Evolutionary conservation across 1,284 basidiomycete species (phyloP), one percentile per base, ranked within the genome.

Genomic region (Pseudomicrostroma phylloplanum): DNA sequence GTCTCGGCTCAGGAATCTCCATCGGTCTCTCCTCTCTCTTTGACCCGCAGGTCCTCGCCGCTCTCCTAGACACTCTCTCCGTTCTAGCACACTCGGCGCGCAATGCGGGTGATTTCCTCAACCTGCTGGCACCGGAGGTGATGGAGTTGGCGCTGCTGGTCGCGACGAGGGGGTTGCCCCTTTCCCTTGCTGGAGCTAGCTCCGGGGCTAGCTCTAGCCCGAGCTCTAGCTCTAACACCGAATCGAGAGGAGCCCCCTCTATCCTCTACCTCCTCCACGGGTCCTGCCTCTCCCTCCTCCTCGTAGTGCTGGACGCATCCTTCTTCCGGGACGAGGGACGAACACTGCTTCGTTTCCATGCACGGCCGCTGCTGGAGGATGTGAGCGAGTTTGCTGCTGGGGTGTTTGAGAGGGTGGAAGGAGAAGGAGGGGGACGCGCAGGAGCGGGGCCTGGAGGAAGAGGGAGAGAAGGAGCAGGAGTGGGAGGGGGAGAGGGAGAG

Each of bases 11-110:
- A n/a, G n/a, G n/a, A 3, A 23, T n/a, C 46, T 2, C 25, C 51
- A 23, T 54, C 13, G 25, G 21, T 54, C 13, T 25, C 51, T 19
- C 17, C 21, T 13, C 51, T 7, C 51, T 26, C 51, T 54, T 54
- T 21, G 43, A 48, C 12, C 43, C 43, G 4, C 15, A n/a, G 21
- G 7, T 54, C 25, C 51, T 54, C 51, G 4, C 51, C 13, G 51
- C 51, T 3, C n/a, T 54, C n/a, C 17, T 54, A 13, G 51, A 54
- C 21, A 54, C 51, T 6, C 25, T 54, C 21, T 54, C 51, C 51
- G 21, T 54, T 19, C 13, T 54, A 19, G 25, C 25, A 54, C 51
- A 54, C 21, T 17, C 43, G 4, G 43, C 43, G 6, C 43, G 21
- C 6, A 48, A 48, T 13, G 15, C 51, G 8, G 8, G 19, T 19